Conservation (phyloP, 2,329 filamentous ascomycete species). For the Cryphonectria parasitica region DNA sequence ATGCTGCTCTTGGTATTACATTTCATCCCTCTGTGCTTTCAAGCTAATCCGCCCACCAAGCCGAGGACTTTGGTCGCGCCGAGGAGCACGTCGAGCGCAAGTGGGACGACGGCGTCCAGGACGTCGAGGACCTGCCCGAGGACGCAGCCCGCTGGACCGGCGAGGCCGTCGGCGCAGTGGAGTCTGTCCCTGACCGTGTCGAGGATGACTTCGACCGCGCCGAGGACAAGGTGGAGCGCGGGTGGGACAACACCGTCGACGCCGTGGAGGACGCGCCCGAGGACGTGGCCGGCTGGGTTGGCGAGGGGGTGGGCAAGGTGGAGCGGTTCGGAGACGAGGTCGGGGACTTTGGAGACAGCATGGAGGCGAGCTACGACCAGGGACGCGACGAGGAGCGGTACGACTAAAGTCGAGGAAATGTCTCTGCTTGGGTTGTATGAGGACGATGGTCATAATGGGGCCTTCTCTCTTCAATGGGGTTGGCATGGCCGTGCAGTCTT, state of each 20-base stretch:
- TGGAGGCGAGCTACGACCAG: conserved; percentile 24
- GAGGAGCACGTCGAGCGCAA: conserved; percentile 20
- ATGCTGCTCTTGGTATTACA: neutral
- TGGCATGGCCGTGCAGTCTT: neutral
- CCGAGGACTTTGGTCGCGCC: conserved; percentile 21
- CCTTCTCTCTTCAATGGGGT: neutral
- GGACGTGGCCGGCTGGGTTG: conserved; percentile 20
- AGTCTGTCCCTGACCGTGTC: conserved; percentile 18
- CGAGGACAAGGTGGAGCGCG: conserved; percentile 35
- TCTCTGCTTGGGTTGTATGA: neutral
- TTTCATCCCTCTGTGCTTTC: neutral
- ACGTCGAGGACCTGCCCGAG: conserved; percentile 22
- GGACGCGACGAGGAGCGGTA: conserved; percentile 26
- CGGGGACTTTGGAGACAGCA: conserved; percentile 5
- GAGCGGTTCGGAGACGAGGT: conserved; percentile 23
- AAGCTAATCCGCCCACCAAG: neutral
- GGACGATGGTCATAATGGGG: neutral
- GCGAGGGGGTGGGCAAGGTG: conserved; percentile 21
- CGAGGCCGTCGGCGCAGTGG: conserved; percentile 21
- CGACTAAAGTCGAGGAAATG: conserved; percentile 8
- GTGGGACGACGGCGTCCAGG: conserved; percentile 17
- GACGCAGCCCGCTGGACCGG: conserved; percentile 27
- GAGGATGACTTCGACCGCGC: conserved; percentile 17
- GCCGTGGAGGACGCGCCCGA: conserved; percentile 25
- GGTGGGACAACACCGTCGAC: conserved; percentile 26